Evolutionary conservation across 2,329 filamentous ascomycete species (phyloP).

Genomic region (Orbilia javanica): DNA sequence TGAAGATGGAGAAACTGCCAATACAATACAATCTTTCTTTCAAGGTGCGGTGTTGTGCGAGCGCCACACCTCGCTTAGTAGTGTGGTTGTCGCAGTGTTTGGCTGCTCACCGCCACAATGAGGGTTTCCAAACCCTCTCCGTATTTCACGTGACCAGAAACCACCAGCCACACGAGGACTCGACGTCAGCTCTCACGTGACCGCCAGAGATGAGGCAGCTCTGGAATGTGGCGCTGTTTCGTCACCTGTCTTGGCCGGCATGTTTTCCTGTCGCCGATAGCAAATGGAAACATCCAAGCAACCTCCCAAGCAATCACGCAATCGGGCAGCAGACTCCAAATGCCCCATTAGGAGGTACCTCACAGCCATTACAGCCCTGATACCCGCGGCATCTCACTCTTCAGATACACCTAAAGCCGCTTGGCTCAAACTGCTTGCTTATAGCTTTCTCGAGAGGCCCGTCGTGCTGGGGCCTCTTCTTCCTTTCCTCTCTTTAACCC

Average conservation of each 20-base stretch:
- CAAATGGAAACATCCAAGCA: conserved; percentile 5
- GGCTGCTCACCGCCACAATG: conserved; percentile 36
- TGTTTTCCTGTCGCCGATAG: conserved; percentile 3
- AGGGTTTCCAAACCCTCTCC: conserved; percentile 53
- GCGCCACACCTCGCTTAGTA: conserved; percentile 33
- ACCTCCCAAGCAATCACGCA: conserved; percentile 44
- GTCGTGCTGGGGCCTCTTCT: not conserved
- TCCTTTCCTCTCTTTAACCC: conserved; percentile 32
- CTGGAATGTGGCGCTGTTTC: not conserved
- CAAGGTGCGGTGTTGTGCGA: conserved; percentile 38
- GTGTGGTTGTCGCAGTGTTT: not conserved
- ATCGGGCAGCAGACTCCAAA: conserved; percentile 49
- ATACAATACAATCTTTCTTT: conserved; percentile 48
- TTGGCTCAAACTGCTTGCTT: conserved; percentile 5
- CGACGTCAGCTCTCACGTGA: conserved; percentile 25
- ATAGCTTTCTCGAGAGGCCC: conserved; percentile 13
- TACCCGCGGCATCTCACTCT: not conserved
- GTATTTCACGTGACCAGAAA: conserved; percentile 13
- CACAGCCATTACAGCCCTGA: not conserved
- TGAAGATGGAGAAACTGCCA: conserved; percentile 31
- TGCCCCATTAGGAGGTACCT: conserved; percentile 32
- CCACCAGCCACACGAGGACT: conserved; percentile 13
- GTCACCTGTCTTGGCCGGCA: conserved; percentile 6
- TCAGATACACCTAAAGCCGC: not conserved
- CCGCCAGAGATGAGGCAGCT: not conserved